Percentiles rank a stretch among this genome's conserved stretches.
Conservation (phyloP, 2,329 filamentous ascomycete species). For the Pseudopithomyces chartarum region DNA sequence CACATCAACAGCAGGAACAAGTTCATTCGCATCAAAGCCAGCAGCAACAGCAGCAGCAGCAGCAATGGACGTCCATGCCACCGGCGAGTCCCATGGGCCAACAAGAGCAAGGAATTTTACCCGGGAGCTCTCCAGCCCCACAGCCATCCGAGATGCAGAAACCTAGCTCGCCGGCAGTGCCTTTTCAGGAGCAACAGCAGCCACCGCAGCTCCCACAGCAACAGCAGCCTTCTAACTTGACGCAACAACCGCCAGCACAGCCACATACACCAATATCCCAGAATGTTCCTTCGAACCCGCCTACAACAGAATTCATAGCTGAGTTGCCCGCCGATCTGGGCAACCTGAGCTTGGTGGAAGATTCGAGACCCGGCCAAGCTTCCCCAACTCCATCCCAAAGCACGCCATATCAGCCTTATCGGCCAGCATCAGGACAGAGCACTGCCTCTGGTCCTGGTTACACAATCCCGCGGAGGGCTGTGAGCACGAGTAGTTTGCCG, state of each 20-base stretch:
- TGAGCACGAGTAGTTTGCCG: slow-evolving; percentile 33
- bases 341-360: slow-evolving; percentile 25
- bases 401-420: slow-evolving; percentile 36
- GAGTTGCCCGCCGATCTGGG: slow-evolving; percentile 41
- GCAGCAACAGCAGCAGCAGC: not conserved
- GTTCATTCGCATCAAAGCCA: too few species aligned
- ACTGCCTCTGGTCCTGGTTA: slow-evolving; percentile 26
- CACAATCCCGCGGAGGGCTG: slow-evolving; percentile 33
- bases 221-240: slow-evolving; percentile 8
- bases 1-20: too few species aligned
- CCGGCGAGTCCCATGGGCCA: slow-evolving; percentile 20
- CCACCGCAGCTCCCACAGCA: slow-evolving; percentile 17
- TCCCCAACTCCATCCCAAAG: slow-evolving; percentile 9
- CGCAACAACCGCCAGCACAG: slow-evolving; percentile 14
- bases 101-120: slow-evolving; percentile 14
- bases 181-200: slow-evolving; percentile 16
- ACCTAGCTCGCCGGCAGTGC: slow-evolving; percentile 12
- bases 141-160: slow-evolving; percentile 16
- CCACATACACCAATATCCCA: slow-evolving; percentile 19
- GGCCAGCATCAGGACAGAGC: slow-evolving; percentile 19
- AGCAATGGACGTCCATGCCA: slow-evolving; percentile 30
- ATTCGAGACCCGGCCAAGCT: slow-evolving; percentile 15
- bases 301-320: slow-evolving; percentile 36
- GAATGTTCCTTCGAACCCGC: slow-evolving; percentile 8
- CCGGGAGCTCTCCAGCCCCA: slow-evolving; percentile 25